These are phyloP conservation scores for Usnea hakonensis DNA, from an alignment of 495 filamentous ascomycete species.

Conservation along the genomic window DNA sequence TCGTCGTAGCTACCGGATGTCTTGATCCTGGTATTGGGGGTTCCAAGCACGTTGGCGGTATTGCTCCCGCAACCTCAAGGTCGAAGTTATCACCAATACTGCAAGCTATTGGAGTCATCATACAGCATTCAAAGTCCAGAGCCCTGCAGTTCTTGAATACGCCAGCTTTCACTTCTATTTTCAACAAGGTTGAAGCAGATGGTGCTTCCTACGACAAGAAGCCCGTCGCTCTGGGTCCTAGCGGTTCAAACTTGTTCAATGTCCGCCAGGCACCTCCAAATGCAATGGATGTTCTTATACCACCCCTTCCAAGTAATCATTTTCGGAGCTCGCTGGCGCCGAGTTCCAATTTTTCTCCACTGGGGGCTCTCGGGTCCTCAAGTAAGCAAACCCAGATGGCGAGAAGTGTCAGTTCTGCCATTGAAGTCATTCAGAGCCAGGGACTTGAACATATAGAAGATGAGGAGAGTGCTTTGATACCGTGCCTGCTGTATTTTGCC, in stretches of 20 bases:
- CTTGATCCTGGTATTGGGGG: slow-evolving; percentile 26
- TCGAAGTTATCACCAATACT: slow-evolving; percentile 62
- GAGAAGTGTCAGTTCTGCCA: slow-evolving; percentile 26
- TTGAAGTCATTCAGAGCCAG: slow-evolving; percentile 29
- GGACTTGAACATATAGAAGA: slow-evolving; percentile 41
- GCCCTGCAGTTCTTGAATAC: slow-evolving; percentile 72
- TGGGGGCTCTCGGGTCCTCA: slow-evolving; percentile 42
- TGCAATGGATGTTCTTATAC: slow-evolving; percentile 55
- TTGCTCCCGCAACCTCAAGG: slow-evolving; percentile 47
- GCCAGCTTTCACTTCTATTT: slow-evolving; percentile 62
- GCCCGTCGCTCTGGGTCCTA: slow-evolving; percentile 38
- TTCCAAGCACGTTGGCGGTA: slow-evolving; percentile 24
- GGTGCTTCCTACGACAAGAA: slow-evolving; percentile 40
- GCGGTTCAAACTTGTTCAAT: slow-evolving; percentile 39
- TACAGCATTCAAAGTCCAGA: slow-evolving; percentile 70
- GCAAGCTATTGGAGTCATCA: slow-evolving; percentile 72
- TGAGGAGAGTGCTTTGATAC: slow-evolving; percentile 69
- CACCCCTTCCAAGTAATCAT: slow-evolving; percentile 35
- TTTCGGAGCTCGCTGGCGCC: slow-evolving; percentile 31
- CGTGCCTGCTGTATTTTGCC: slow-evolving; percentile 70
- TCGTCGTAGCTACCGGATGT: slow-evolving; percentile 57
- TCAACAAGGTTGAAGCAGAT: slow-evolving; percentile 47
- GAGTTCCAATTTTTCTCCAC: slow-evolving; percentile 49
- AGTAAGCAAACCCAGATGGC: slow-evolving; percentile 25
- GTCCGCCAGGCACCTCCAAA: slow-evolving; percentile 38